phyloP scores from a whole-genome alignment of 495 filamentous ascomycete species.

The Aspergillus biplanus region DNA sequence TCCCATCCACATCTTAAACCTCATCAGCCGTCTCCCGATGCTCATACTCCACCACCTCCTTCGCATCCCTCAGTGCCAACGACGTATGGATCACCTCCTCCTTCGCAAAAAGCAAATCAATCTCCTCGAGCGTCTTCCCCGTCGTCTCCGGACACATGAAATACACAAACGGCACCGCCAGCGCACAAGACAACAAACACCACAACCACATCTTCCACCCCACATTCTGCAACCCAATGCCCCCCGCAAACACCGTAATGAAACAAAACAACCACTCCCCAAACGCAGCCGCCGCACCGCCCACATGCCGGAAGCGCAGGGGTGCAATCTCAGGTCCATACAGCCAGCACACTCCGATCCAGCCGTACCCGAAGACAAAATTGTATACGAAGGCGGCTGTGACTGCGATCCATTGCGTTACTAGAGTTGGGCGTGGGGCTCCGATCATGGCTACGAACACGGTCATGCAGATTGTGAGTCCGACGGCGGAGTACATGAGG shows the following conservation, averaged over 20 bases:
- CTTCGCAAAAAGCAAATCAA: slow-evolving; percentile 15
- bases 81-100: not conserved
- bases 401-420: slow-evolving; percentile 29
- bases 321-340: slow-evolving; percentile 38
- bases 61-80: not conserved
- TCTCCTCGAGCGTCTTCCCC: slow-evolving; percentile 24
- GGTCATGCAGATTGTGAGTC: slow-evolving; percentile 28
- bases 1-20: too few relatives aligned
- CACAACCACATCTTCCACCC: slow-evolving; percentile 36
- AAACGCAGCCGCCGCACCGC: slow-evolving; percentile 27
- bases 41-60: not conserved
- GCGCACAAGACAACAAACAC: slow-evolving; percentile 24
- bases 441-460: slow-evolving; percentile 28
- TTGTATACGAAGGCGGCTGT: slow-evolving; percentile 28
- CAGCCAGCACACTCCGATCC: slow-evolving; percentile 33
- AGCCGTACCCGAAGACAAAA: slow-evolving; percentile 32
- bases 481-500: slow-evolving; percentile 30
- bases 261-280: slow-evolving; percentile 37
- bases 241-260: slow-evolving; percentile 38
- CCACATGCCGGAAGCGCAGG: slow-evolving; percentile 33
- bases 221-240: slow-evolving; percentile 30
- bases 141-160: slow-evolving; percentile 28
- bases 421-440: slow-evolving; percentile 14
- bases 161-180: slow-evolving; percentile 23
- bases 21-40: not conserved